phyloP scores from a whole-genome alignment of 108 stramenopile species.

The Skeletonema costatum region DNA sequence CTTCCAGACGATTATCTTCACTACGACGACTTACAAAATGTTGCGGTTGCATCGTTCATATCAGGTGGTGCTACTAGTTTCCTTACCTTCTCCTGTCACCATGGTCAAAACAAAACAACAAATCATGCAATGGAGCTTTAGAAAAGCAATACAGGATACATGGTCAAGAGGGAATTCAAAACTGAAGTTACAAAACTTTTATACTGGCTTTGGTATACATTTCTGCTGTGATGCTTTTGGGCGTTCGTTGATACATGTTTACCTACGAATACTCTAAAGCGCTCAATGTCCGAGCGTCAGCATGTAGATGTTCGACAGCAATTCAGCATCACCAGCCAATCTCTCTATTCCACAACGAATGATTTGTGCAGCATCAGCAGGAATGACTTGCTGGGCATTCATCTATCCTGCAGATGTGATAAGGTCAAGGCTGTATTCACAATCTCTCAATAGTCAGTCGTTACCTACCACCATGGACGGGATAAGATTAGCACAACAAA shows the following conservation, averaged over 20 bases:
- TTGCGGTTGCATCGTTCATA: conserved; percentile 61
- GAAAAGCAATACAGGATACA: conserved; percentile 51
- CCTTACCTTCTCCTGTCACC: conserved; percentile 57
- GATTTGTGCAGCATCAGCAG: conserved; percentile 67
- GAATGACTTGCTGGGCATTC: conserved; percentile 70
- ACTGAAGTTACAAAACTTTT: conserved; percentile 28
- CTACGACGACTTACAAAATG: conserved; percentile 56
- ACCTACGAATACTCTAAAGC: conserved; percentile 70
- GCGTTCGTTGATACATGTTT: conserved; percentile 57
- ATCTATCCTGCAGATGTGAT: conserved; percentile 76
- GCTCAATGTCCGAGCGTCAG: conserved; percentile 30
- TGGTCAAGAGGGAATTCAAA: conserved; percentile 9
- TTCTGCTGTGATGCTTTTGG: conserved; percentile 62
- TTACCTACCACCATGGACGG: conserved; percentile 16
- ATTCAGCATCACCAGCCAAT: conserved; percentile 2
- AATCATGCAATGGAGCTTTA: conserved; percentile 58
- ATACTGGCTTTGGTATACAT: conserved; percentile 67
- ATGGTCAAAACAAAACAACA: conserved; percentile 81
- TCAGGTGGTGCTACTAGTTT: conserved; percentile 16
- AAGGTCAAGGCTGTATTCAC: conserved; percentile 58
- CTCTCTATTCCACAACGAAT: conserved; percentile 62
- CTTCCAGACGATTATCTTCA: conserved; percentile 50
- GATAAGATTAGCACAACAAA: conserved; percentile 19
- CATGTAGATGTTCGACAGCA: background rate
- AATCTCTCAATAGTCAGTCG: conserved; percentile 28